Base-by-base conservation (phyloP, 306 rosid genomes). In the Hippophae tibetana region DNA sequence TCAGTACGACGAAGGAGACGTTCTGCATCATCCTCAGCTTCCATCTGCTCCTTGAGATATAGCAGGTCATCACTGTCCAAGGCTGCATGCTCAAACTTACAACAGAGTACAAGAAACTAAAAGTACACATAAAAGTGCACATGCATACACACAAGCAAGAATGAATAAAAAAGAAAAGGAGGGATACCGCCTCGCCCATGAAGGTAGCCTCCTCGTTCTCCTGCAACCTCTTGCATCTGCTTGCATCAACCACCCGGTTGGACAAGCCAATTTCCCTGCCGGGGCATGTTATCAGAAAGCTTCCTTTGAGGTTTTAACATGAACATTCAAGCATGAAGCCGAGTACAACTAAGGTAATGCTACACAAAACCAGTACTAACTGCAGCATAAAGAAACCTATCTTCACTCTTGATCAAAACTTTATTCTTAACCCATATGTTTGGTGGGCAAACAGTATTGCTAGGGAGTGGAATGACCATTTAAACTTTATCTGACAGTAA, bases 181-280 rank as follows among this genome's bases (percentile, higher is more conserved):
- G 57, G 3, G 44, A 43, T 85, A 90, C 98, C 98, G 88, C 98
- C 98, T 56, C 98, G 95, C 18, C 98, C 98, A 66, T 90, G 98
- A 74, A 92, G 95, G 74, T 87, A 92, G 60, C 98, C 98, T 61
- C 98, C 98, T 65, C 98, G 90, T 75, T 87, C 98, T 72, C 98
- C 98, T 55, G 98, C 95, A 76, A 92, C 98, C 77, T 92, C 98
- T 80, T 92, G 98, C 98, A 92, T 92, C 95, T 92, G 96, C 77
- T 74, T 73, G 77, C 72, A 81, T 87, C 76, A 84, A 54, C 76
- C 79, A 64, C 78, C 90, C 95, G 59, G 67, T 72, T 79, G 79
- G 78, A 79, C 76, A 87, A 72, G 89, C 96, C 95, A 85, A 74
- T 45, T 75, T 90, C 98, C 98, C 98, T 90, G 96, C 84, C 96